Evolutionary conservation across 345 rosid genomes (phyloP).

Genomic region (Eucalyptus leucophloia): DNA sequence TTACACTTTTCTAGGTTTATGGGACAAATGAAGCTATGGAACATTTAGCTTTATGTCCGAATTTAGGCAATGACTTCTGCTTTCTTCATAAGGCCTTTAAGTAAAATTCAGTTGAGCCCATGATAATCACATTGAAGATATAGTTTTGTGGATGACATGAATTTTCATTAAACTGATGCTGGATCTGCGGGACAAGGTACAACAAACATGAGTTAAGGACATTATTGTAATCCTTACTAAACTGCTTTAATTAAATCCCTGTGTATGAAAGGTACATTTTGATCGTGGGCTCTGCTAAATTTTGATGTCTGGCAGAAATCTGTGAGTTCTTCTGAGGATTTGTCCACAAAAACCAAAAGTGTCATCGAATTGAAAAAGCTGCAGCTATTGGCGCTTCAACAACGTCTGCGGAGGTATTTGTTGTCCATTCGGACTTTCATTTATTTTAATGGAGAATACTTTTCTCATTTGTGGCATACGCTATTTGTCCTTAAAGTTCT

Average conservation of each 20-base stretch:
- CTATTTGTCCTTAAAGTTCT: not conserved
- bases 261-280: not conserved
- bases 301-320: conserved; percentile 30
- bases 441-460: not conserved
- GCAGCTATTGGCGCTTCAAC: conserved; percentile 67
- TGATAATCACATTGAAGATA: not conserved
- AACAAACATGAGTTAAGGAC: not conserved
- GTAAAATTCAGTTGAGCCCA: not conserved
- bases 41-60: not conserved
- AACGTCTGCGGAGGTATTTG: conserved; percentile 64
- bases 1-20: not conserved
- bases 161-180: not conserved
- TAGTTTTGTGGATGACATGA: not conserved
- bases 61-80: not conserved
- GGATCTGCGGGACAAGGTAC: not conserved
- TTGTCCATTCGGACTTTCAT: not conserved
- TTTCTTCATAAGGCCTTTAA: not conserved
- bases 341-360: conserved; percentile 79
- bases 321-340: conserved; percentile 76
- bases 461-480: not conserved
- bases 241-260: not conserved
- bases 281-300: not conserved
- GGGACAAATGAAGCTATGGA: not conserved
- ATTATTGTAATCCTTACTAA: not conserved
- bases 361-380: conserved; percentile 91